Evolutionary conservation across 73 alveolate species (phyloP).

Genomic region (Paramecium primaurelia): DNA sequence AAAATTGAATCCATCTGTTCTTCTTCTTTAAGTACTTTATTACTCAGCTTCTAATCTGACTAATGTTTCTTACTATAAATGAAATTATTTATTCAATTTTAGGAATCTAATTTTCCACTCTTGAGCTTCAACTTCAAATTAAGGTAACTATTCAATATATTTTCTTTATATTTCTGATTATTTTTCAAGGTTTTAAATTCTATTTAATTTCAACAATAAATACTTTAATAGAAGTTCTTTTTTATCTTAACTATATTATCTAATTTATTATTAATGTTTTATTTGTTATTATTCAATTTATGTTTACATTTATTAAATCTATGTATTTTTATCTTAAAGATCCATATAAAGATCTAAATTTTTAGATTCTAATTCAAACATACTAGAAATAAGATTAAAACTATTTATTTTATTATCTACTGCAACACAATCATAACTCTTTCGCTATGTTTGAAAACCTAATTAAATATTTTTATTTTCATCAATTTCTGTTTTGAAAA

Average conservation of each 20-base stretch:
- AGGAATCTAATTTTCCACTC: neutral
- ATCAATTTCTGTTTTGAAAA: conserved; percentile 1
- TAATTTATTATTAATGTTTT: neutral
- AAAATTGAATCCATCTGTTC: neutral
- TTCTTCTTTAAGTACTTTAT: neutral
- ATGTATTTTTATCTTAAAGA: neutral
- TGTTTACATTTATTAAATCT: neutral
- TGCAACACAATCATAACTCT: neutral
- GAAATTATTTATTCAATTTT: neutral
- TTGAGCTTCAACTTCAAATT: neutral
- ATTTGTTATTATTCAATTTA: neutral
- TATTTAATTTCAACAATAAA: neutral
- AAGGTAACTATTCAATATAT: neutral
- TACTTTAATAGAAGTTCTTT: neutral
- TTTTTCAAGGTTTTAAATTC: neutral
- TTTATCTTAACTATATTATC: neutral
- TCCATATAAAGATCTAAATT: neutral
- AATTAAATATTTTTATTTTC: neutral
- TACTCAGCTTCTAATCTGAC: neutral
- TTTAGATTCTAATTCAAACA: neutral
- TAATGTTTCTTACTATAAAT: neutral
- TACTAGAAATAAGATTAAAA: neutral
- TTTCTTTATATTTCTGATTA: neutral
- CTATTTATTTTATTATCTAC: neutral
- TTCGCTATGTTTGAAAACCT: neutral